A percentile compares a stretch with the other conserved stretches of the same genome.
phyloP scores from a whole-genome alignment of 2,329 filamentous ascomycete species.

The Nemania diffusa region DNA sequence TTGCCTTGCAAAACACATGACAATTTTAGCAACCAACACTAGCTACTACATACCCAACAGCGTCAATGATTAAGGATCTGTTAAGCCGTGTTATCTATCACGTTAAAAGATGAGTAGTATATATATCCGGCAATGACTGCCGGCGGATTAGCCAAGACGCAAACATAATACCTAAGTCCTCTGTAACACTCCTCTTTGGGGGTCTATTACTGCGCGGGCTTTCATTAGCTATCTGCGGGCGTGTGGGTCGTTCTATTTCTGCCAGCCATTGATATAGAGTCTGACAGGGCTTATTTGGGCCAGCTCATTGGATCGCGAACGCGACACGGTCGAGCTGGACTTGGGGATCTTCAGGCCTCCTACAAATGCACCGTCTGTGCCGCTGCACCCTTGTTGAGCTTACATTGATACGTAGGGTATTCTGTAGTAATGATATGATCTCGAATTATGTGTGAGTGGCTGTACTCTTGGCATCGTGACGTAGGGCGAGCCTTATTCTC shows the following conservation, averaged over 20 bases:
- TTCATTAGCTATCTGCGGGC: not conserved
- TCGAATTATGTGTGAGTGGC: not conserved
- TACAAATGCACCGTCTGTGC: not conserved
- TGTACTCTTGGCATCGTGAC: slow-evolving; percentile 16
- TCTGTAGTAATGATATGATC: not conserved
- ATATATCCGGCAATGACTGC: no score
- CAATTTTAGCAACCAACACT: no score
- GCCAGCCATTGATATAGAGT: not conserved
- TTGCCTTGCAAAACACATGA: not conserved
- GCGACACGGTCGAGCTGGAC: not conserved
- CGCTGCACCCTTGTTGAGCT: not conserved
- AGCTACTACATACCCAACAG: no score
- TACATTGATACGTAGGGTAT: not conserved
- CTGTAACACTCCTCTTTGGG: no score
- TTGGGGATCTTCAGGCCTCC: not conserved
- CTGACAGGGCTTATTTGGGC: not conserved
- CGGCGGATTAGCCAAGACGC: no score
- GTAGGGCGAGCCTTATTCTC: not conserved
- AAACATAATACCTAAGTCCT: not conserved
- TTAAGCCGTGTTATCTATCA: no score
- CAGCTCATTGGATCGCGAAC: not conserved
- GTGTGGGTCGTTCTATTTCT: not conserved
- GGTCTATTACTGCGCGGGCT: slow-evolving; percentile 1
- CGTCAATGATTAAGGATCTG: no score
- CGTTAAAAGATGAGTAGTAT: no score